phyloP scores from a whole-genome alignment of 306 rosid genomes.

The Citrullus colocynthis region DNA sequence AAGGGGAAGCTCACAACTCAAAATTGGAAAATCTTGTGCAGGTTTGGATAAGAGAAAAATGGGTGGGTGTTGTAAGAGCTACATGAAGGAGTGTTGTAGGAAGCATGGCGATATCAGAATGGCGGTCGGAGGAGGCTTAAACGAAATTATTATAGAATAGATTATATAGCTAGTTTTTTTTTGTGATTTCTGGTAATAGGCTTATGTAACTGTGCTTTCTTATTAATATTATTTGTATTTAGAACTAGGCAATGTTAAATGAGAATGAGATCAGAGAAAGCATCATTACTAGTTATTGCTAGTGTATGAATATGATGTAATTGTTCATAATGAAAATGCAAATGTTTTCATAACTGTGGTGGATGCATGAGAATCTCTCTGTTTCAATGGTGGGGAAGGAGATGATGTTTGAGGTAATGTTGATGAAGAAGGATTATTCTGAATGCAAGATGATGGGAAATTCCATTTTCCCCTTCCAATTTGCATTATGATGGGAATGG shows the following conservation, averaged over 20 bases:
- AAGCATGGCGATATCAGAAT: constrained; percentile 32
- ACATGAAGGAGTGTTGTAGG: constrained; percentile 68
- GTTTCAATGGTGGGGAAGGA: not conserved
- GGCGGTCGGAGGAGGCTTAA: constrained; percentile 35
- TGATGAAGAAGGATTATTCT: not conserved
- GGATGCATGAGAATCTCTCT: not conserved
- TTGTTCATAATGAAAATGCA: not conserved
- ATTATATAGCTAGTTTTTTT: not conserved
- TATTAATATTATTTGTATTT: not conserved
- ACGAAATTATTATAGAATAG: constrained; percentile 57
- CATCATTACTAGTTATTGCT: not conserved
- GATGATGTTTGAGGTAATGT: not conserved
- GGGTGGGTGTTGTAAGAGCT: constrained; percentile 73
- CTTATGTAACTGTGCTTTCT: not conserved
- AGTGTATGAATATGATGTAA: not conserved
- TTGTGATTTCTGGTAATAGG: not conserved
- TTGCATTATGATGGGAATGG: not conserved
- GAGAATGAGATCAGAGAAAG: not conserved
- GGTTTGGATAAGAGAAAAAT: constrained; percentile 42
- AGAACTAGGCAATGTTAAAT: not conserved
- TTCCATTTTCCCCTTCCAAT: not conserved
- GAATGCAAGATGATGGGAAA: not conserved
- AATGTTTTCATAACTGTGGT: not conserved
- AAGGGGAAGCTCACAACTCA: constrained; percentile 10
- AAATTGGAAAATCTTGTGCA: constrained; percentile 24